Percentiles rank a stretch among this genome's conserved stretches.
Conservation (phyloP, 1,284 basidiomycete species). For the Ganoderma lingzhi region DNA sequence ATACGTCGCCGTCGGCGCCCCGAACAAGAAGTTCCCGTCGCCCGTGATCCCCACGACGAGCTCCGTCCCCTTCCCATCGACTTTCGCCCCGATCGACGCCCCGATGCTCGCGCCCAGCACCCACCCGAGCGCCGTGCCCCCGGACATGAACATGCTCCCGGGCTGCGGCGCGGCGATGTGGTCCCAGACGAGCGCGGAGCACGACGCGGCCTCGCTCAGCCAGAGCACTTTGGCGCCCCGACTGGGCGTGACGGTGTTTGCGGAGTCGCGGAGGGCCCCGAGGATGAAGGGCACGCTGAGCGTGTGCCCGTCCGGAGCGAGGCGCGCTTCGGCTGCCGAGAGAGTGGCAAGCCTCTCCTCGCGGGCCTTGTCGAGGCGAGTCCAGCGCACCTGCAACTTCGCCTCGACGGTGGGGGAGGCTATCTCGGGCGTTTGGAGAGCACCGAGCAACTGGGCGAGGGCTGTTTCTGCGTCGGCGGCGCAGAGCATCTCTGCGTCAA, state of each 20-base stretch:
- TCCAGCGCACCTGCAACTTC: constrained; percentile 26
- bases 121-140: constrained; percentile 71
- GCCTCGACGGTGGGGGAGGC: constrained; percentile 7
- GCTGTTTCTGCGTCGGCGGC: constrained; percentile 61
- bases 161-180: constrained; percentile 61
- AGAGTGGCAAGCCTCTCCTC: constrained; percentile 38
- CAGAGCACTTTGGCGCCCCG: constrained; percentile 53
- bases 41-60: constrained; percentile 66
- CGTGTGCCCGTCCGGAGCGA: constrained; percentile 31
- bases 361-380: constrained; percentile 27
- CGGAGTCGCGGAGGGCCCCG: constrained; percentile 21
- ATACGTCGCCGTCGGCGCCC: constrained; percentile 67
- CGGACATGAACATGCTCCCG: constrained; percentile 61
- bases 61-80: constrained; percentile 47
- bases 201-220: constrained; percentile 70
- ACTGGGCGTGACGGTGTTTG: constrained; percentile 41
- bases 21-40: constrained; percentile 74
- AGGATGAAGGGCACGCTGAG: constrained; percentile 44
- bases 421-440: constrained; percentile 11
- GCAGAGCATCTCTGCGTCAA: constrained; percentile 63
- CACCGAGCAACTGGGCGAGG: constrained; percentile 54
- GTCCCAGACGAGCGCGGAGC: constrained; percentile 59
- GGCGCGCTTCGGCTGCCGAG: constrained; percentile 38
- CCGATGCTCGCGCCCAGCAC: constrained; percentile 69
- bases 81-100: constrained; percentile 52